Evolutionary conservation across 441 rosid species (phyloP), one percentile per base, ranked within the genome.

Genomic region (Sinapis alba): DNA sequence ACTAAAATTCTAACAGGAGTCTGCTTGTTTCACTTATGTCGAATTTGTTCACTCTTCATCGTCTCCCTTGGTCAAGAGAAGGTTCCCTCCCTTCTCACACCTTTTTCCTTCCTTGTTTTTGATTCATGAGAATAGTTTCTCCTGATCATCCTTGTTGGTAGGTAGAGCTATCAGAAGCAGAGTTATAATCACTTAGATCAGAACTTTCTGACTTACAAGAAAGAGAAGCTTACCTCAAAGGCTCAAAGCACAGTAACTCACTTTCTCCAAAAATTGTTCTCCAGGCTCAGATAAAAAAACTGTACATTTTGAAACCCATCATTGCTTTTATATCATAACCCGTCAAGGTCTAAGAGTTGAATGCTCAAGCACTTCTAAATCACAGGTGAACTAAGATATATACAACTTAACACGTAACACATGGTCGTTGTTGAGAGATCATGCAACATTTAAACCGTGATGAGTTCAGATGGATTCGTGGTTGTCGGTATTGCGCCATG

Each of bases 141-240:
- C 68, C 67, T 75, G 51, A 77, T 78, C 65, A 56, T 32, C 13
- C 10, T 2, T 0, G 30, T 68, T 78, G 72, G 51, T 85, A 89
- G 97, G 91, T 94, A 71, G 87, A 82, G 83, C 72, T 92, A 76
- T 74, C 88, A 69, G 92, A 79, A 56, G 83, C 84, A 11, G 97
- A 94, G 78, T 80, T 94, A 23, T 97, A 86, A 79, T 90, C 94
- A 45, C 97, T 94, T 73, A 81, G 86, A 73, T 72, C 99, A 69
- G 94, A 88, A 75, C 85, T 94, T 57, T 84, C 88, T 68, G 90
- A 90, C 62, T 41, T 90, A 76, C 97, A 94, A 88, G 99, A 94
- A 78, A 88, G 91, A 76, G 97, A 89, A 81, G 85, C 96, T 73
- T 84, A 86, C 86, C 85, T 88, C 78, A 90, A 86, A 81, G 98